Base-by-base conservation (phyloP, 371 early-diverging fungal genomes). In the Phascolomyces articulosus region DNA sequence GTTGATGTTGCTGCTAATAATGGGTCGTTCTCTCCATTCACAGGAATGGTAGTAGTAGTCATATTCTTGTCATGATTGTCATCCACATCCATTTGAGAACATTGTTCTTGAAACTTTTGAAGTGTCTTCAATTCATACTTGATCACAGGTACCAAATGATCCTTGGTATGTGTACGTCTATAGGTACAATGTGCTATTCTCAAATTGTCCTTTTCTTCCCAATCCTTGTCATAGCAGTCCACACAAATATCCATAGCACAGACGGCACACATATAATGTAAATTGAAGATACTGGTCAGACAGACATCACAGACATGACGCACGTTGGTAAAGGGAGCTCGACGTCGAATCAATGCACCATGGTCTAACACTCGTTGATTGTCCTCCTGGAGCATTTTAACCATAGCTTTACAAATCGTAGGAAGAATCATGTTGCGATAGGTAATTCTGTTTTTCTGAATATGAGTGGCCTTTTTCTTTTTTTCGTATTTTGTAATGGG, bases 241-340 rank as follows among this genome's bases (percentile, higher is more conserved):
- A 69, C 18, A 60, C 93, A 92, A 4, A 87, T 6, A 40, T 90
- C 90, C 4, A 59, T n/a, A 9, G 77, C 83, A 48, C 90, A 90
- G 41, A 68, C 28, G 27, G 68, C 48, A 64, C 93, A 92, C 38
- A 78, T 58, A 65, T 72, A 88, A 63, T 82, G 83, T 4, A 70
- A 59, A 27, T 76, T 79, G 31, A 85, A 66, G 2, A 85, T 76
- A 23, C 77, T 74, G 0, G 79, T 80, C 7, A 51, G 29, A 64
- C 90, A 89, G 4, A 29, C 23, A 41, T 87, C 85, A 65, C 90
- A 89, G 10, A 78, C 41, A 44, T 82, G 86, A 6, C 81, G 67
- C 13, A 47, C 65, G 11, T 65, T 64, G 48, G 28, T 20, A 13
- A 63, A n/a, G 13, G 55, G 56, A 16, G 63, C 44, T 2, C 72